phyloP scores from a whole-genome alignment of 768 basidiomycete species.

The Nidularia sp. region DNA sequence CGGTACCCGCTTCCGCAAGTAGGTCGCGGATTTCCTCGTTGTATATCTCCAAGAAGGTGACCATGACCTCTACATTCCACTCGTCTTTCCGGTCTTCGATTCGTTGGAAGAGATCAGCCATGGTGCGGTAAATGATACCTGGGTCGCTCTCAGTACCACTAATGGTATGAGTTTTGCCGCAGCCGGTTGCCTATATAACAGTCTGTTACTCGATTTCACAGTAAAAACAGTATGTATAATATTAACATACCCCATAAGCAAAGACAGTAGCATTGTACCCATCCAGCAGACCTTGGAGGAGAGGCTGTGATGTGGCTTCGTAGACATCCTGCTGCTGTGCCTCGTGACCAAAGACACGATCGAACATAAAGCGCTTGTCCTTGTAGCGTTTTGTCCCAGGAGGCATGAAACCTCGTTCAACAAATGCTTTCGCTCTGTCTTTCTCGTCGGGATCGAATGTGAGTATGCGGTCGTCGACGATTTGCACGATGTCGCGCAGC shows the following conservation, averaged over 20 bases:
- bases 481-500: conserved; percentile 77
- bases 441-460: conserved; percentile 96
- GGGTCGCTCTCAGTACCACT: conserved; percentile 86
- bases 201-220: conserved; percentile 7
- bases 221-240: conserved; percentile 1
- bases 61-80: conserved; percentile 80
- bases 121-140: conserved; percentile 93
- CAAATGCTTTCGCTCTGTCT: conserved; percentile 73
- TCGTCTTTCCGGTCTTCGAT: conserved; percentile 88
- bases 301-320: conserved; percentile 77
- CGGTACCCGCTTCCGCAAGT: conserved; percentile 67
- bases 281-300: conserved; percentile 81
- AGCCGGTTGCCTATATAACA: conserved; percentile 87
- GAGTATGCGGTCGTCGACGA: conserved; percentile 91
- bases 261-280: conserved; percentile 98
- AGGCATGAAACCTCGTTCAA: conserved; percentile 80
- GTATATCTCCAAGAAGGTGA: conserved; percentile 98
- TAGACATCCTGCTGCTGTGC: conserved; percentile 86
- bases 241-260: conserved; percentile 86
- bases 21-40: conserved; percentile 98
- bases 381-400: conserved; percentile 93
- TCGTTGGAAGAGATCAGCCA: conserved; percentile 93
- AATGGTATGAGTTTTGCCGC: conserved; percentile 99
- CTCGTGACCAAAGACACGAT: conserved; percentile 82
- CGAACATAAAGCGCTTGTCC: conserved; percentile 96